These are phyloP conservation scores for Diutina rugosa DNA, from an alignment of 1,139 yeast species.

Conservation along the genomic window DNA sequence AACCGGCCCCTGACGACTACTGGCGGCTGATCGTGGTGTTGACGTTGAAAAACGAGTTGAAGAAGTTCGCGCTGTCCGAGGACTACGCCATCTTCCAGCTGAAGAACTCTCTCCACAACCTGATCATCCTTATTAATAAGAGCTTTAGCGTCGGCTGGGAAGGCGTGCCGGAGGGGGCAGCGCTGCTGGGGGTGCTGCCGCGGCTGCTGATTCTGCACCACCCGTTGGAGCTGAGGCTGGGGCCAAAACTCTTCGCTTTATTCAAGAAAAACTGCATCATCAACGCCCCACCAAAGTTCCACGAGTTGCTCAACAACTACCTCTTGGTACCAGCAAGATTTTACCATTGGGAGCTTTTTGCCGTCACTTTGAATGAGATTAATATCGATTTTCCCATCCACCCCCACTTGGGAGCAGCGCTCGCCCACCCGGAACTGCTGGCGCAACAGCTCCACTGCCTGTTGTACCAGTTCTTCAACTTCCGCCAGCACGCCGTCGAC, in stretches of 20 bases:
- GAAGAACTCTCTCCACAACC: constrained; percentile 31
- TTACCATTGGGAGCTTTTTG: constrained; percentile 28
- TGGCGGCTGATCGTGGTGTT: neutral
- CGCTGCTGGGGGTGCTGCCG: neutral
- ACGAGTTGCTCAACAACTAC: constrained; percentile 29
- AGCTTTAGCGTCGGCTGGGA: constrained; percentile 11
- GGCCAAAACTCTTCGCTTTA: constrained; percentile 11
- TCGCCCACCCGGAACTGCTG: neutral
- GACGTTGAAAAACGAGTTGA: neutral
- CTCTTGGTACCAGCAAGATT: constrained; percentile 23
- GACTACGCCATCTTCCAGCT: constrained; percentile 16
- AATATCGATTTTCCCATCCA: constrained; percentile 5
- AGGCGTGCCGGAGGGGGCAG: neutral
- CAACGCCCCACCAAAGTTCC: constrained; percentile 31
- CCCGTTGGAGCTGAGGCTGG: neutral
- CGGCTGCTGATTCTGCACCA: neutral
- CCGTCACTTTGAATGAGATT: constrained; percentile 25
- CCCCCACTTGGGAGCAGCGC: neutral
- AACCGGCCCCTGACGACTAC: neutral
- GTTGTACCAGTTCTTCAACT: neutral
- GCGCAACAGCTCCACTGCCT: neutral
- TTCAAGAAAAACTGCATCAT: constrained; percentile 31
- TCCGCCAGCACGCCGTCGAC: neutral
- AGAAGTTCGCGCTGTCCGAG: neutral
- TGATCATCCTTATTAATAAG: constrained; percentile 32